Evolutionary conservation across 2,329 filamentous ascomycete species (phyloP).

Genomic region (Neonectria magnoliae): DNA sequence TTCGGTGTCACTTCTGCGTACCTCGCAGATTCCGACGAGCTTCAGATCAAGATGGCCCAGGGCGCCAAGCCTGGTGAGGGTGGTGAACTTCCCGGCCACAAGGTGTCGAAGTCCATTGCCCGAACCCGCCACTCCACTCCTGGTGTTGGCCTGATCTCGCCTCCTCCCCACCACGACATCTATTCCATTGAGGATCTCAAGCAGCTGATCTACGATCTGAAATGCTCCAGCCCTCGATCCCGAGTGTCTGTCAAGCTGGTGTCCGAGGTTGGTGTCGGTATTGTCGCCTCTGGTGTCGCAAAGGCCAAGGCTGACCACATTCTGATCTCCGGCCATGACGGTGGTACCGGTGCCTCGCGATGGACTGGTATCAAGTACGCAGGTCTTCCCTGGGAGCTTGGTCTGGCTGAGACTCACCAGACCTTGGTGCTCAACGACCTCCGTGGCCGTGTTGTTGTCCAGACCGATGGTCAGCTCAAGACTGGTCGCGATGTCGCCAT

Average conservation of each 20-base stretch:
- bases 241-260: conserved; percentile 97
- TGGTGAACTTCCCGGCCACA: conserved; percentile 96
- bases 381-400: conserved; percentile 94
- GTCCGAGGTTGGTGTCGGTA: conserved; percentile 96
- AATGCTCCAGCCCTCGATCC: conserved; percentile 92
- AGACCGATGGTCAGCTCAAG: conserved; percentile 93
- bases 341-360: conserved; percentile 93
- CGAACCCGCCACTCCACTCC: conserved; percentile 95
- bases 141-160: conserved; percentile 94
- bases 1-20: conserved; percentile 97
- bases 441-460: conserved; percentile 92
- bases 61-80: conserved; percentile 98
- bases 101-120: conserved; percentile 93
- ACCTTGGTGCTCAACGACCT: conserved; percentile 95
- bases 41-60: conserved; percentile 99
- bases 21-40: conserved; percentile 91
- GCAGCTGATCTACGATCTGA: conserved; percentile 96
- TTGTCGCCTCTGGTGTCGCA: conserved; percentile 95
- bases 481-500: conserved; percentile 95
- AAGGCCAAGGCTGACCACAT: conserved; percentile 99
- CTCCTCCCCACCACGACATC: conserved; percentile 96
- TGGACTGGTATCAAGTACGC: conserved; percentile 99
- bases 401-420: conserved; percentile 96
- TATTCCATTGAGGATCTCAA: conserved; percentile 99
- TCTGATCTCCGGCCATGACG: conserved; percentile 94